Base-by-base conservation (phyloP, 305 asterid species). In the Ajuga reptans region DNA sequence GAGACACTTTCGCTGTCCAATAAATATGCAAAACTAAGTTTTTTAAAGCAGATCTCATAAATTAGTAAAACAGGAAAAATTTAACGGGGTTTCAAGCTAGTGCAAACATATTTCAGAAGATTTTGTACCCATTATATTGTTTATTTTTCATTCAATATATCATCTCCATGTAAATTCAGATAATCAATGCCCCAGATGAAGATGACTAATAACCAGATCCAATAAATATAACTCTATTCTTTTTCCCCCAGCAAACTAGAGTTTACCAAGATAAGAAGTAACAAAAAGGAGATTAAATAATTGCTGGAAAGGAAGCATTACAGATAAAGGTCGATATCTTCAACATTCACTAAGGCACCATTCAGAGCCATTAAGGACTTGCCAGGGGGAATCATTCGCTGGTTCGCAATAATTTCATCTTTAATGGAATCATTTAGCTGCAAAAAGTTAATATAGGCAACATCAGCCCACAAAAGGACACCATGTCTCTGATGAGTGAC, bases 321-420 rank as follows among this genome's bases (percentile, higher is more conserved):
- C 98, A 84, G 85, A 81, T 89, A 82, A 75, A 94, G 96, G 84
- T 94, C 99, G 78, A 89, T 80, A 75, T 89, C 99, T 78, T 94
- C 99, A 73, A 86, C 83, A 78, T 87, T 86, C 90, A 94, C 18
- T 63, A 94, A 89, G 85, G 99, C 97, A 42, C 99, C 98, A 82
- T 94, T 94, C 79, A 94, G 75, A 73, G 96, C 96, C 96, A 94
- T 83, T 76, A 94, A 80, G 75, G 99, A 91, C 87, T 91, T 94
- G 64, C 99, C 98, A 57, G 97, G 95, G 37, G 99, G 98, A 70
- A 94, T 84, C 99, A 87, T 91, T 74, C 96, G 87, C 89, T 94
- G 99, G 78, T 94, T 94, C 46, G 85, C 80, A 53, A 83, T 81
- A 71, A 94, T 94, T 86, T 94, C 99, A 78, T 89, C 97, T 79